Percentiles rank a stretch among this genome's conserved stretches.
These are phyloP conservation scores for Rubia yunnanensis DNA, from an alignment of 257 asterid genomes.

Conservation along the genomic window DNA sequence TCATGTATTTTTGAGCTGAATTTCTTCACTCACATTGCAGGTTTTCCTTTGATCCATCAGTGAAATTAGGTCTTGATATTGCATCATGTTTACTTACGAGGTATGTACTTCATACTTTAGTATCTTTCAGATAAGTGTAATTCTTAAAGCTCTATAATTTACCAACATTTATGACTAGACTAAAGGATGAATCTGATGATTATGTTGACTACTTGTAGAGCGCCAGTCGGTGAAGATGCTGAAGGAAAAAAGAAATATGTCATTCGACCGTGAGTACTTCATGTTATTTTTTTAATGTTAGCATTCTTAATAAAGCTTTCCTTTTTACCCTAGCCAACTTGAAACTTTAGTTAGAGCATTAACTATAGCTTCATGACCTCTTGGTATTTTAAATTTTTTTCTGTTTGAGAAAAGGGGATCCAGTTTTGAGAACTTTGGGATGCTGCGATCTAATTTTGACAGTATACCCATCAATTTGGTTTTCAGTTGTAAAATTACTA, in stretches of 20 bases:
- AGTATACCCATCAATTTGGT: background rate
- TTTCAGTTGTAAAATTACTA: background rate
- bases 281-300: constrained; percentile 6
- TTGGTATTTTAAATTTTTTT: background rate
- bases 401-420: background rate
- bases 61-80: constrained; percentile 80
- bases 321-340: background rate
- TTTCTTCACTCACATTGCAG: constrained; percentile 31
- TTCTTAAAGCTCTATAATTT: constrained; percentile 6
- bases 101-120: constrained; percentile 29
- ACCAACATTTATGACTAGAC: constrained; percentile 2
- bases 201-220: constrained; percentile 38
- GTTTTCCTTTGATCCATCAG: constrained; percentile 80
- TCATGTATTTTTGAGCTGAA: constrained; percentile 11
- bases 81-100: constrained; percentile 89
- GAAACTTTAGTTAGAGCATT: background rate
- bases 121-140: constrained; percentile 5
- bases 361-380: background rate
- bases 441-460: background rate
- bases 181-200: constrained; percentile 6
- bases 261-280: constrained; percentile 79
- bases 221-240: constrained; percentile 68
- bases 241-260: constrained; percentile 86
- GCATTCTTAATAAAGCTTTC: background rate
- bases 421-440: background rate